Base-by-base conservation (phyloP, 176 grass and related monocot genomes). In the Thinopyrum elongatum region DNA sequence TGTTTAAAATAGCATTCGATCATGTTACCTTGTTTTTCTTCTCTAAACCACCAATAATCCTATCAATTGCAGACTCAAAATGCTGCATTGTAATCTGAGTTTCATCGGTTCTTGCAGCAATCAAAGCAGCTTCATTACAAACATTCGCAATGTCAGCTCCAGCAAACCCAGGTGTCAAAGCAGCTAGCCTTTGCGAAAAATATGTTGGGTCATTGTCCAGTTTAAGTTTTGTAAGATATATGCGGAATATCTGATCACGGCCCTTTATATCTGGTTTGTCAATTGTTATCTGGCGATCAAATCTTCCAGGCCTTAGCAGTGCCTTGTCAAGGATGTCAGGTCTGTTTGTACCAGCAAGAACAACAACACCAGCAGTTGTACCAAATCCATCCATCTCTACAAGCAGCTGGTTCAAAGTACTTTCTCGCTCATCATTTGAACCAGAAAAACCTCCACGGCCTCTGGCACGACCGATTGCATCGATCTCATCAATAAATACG, bases 181-280 rank as follows among this genome's bases (percentile, higher is more conserved):
- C 97, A 64, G 96, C 96, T 70, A 99, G 82, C 82, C 94, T 94
- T 87, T 96, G 92, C 0, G 97, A 96, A 86, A 94, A 99, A 87
- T 92, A 99, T 10, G 84, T 89, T 72, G 96, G 96, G 6, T 90
- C 88, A 79, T 94, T 89, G 76, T 98, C 91, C 60, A 98, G 66
- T 83, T 98, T 98, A 87, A 95, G 90, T 58, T 98, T 98, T 81
- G 95, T 84, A 83, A 98, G 90, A 92, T 98, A 98, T 76, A 98
- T 92, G 49, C 79, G 88, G 77, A 98, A 98, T 89, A 98, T 98
- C 80, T 98, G 93, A 28, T 98, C 96, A 74, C 92, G 93, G 1
- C 96, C 96, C 74, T 92, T 98, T 83, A 98, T 94, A 82, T 98
- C 96, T 74, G 96, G 96, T 85, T 98, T 98, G 86, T 98, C 96